phyloP scores from a whole-genome alignment of 768 basidiomycete genomes.

The Rhodotorula babjevae region DNA sequence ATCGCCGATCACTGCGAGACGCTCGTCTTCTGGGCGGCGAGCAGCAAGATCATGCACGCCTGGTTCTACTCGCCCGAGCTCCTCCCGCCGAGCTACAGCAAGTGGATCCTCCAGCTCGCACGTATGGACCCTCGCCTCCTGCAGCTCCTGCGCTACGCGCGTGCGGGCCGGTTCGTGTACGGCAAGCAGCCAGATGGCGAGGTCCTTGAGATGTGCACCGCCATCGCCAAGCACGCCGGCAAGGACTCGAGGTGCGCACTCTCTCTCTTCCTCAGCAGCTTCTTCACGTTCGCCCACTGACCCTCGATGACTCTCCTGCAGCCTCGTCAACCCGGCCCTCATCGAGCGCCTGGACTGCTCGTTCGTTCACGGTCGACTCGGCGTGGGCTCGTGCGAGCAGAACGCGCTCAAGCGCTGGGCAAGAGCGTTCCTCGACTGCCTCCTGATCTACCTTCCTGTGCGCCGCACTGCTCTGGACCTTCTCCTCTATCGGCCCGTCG shows the following conservation, averaged over 20 bases:
- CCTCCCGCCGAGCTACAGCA: constrained; percentile 35
- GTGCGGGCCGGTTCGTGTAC: constrained; percentile 30
- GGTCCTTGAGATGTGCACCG: constrained; percentile 22
- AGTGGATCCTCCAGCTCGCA: constrained; percentile 36
- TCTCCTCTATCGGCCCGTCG: neutral
- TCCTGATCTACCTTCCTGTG: constrained; percentile 39
- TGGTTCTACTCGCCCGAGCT: constrained; percentile 39
- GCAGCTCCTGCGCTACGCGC: constrained; percentile 28
- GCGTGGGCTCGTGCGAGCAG: constrained; percentile 32
- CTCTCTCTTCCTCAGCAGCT: no score
- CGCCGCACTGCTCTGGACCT: neutral
- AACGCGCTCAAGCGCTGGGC: constrained; percentile 32
- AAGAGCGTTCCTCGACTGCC: constrained; percentile 32
- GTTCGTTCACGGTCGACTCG: constrained; percentile 33
- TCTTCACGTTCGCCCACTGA: neutral
- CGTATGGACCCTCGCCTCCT: constrained; percentile 37
- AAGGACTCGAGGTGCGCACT: constrained; percentile 9
- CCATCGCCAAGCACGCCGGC: constrained; percentile 5
- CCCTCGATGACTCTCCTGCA: neutral
- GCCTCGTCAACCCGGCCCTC: constrained; percentile 17
- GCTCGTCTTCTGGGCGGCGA: constrained; percentile 26
- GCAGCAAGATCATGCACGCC: constrained; percentile 33
- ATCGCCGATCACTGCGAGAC: constrained; percentile 30
- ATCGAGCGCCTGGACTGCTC: constrained; percentile 34
- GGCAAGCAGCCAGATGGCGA: constrained; percentile 21